A percentile compares a stretch with the other conserved stretches of the same genome.
Evolutionary conservation across 345 rosid species (phyloP).

Genomic region (Lepidium didymum): DNA sequence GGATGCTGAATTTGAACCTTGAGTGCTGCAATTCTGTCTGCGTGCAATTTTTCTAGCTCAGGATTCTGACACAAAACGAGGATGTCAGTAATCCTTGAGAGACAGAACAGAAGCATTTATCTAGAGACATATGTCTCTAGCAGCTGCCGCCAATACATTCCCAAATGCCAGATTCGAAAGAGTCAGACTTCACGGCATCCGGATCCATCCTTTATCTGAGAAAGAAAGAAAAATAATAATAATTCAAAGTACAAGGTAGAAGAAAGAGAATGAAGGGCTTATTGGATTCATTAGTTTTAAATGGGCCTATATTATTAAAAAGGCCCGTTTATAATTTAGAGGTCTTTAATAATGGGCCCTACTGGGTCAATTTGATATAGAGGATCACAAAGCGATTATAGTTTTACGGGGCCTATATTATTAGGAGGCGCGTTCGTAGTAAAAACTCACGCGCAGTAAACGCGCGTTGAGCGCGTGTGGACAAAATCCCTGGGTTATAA

Average conservation of each 20-base stretch:
- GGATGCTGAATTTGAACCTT: conserved; percentile 41
- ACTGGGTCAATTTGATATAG: background rate
- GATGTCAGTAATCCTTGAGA: background rate
- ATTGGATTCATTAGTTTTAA: background rate
- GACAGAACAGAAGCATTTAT: background rate
- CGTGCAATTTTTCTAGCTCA: conserved; percentile 83
- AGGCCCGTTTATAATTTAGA: background rate
- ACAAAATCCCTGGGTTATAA: too few relatives aligned
- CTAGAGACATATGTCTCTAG: conserved; percentile 54
- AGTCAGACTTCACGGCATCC: conserved; percentile 74
- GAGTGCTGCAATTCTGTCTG: conserved; percentile 82
- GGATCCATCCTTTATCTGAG: conserved; percentile 54
- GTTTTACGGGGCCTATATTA: background rate
- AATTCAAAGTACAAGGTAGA: background rate
- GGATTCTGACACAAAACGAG: conserved; percentile 55
- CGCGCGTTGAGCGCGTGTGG: too few relatives aligned
- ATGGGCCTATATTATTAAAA: background rate
- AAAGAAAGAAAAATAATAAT: too few relatives aligned
- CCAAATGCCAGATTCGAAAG: conserved; percentile 80
- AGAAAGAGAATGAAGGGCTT: background rate
- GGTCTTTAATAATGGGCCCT: too few relatives aligned
- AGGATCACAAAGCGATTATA: background rate
- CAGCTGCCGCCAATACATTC: conserved; percentile 91
- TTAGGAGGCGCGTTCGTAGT: background rate
- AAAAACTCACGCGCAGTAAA: background rate